These are phyloP conservation scores for Boletus rubescentipes DNA, from an alignment of 768 basidiomycete genomes.

Conservation along the genomic window DNA sequence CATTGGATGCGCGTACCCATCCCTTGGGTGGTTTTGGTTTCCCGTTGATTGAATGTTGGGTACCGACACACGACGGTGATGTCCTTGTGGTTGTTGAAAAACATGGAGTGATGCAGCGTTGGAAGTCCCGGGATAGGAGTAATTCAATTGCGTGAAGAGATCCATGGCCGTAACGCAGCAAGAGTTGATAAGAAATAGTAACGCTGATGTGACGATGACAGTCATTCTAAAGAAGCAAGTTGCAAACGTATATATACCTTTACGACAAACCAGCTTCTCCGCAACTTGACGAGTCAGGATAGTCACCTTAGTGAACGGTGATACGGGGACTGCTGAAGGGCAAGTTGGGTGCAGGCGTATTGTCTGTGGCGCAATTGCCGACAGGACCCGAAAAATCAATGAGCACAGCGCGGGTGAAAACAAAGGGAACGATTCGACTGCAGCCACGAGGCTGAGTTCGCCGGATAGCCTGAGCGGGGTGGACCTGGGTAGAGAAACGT, in stretches of 20 bases:
- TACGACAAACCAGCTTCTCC: not conserved
- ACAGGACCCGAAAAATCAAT: constrained; percentile 6
- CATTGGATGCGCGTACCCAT: not conserved
- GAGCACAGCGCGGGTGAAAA: constrained; percentile 2
- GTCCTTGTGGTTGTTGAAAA: constrained; percentile 1
- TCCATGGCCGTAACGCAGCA: constrained; percentile 13
- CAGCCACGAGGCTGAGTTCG: constrained; percentile 16
- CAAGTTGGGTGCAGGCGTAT: not conserved
- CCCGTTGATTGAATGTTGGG: not conserved
- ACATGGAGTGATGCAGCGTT: not conserved
- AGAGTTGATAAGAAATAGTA: not conserved
- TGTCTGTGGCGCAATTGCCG: constrained; percentile 6
- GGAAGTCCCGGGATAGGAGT: constrained; percentile 10
- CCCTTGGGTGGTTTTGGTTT: not conserved
- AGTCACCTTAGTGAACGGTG: not conserved
- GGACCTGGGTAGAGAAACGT: constrained; percentile 10
- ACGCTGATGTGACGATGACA: not conserved
- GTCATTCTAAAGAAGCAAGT: not conserved
- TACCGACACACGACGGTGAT: not conserved
- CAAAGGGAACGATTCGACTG: constrained; percentile 4
- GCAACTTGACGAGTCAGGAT: not conserved
- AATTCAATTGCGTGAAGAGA: constrained; percentile 13
- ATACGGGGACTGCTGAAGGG: not conserved
- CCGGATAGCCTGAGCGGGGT: not conserved
- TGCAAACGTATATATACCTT: constrained; percentile 17